Conservation (phyloP, 2,329 filamentous ascomycete species). For the Daldinia sp. region DNA sequence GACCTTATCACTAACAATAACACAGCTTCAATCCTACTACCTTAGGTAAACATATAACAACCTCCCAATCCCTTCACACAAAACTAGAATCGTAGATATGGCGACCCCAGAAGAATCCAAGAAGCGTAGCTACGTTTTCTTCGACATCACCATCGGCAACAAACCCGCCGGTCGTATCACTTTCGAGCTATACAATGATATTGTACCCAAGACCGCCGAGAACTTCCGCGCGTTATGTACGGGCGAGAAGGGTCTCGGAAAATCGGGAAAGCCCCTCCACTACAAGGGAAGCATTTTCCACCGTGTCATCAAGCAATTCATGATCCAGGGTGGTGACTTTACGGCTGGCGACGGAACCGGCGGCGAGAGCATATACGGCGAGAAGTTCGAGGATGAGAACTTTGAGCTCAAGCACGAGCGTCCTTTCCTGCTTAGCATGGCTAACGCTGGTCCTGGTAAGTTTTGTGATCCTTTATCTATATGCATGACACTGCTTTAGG, state of each 20-base stretch:
- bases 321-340: constrained; percentile 99
- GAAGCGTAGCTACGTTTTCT: constrained; percentile 85
- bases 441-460: constrained; percentile 91
- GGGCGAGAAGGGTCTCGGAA: constrained; percentile 89
- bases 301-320: constrained; percentile 97
- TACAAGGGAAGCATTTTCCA: constrained; percentile 96
- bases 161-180: constrained; percentile 80
- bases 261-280: constrained; percentile 85
- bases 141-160: constrained; percentile 87
- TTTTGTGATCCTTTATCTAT: constrained; percentile 27
- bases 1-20: constrained; percentile 9
- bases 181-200: constrained; percentile 82
- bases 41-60: background rate
- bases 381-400: constrained; percentile 97
- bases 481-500: no score
- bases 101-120: constrained; percentile 53
- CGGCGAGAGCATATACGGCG: constrained; percentile 96
- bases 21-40: background rate
- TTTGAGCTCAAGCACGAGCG: constrained; percentile 92
- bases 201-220: constrained; percentile 94
- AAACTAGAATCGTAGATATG: constrained; percentile 12
- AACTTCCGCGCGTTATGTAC: constrained; percentile 97
- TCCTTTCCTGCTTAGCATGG: constrained; percentile 96
- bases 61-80: background rate
- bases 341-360: constrained; percentile 94